Conservation (phyloP, 2,329 filamentous ascomycete species). For the Cladophialophora exuberans region DNA sequence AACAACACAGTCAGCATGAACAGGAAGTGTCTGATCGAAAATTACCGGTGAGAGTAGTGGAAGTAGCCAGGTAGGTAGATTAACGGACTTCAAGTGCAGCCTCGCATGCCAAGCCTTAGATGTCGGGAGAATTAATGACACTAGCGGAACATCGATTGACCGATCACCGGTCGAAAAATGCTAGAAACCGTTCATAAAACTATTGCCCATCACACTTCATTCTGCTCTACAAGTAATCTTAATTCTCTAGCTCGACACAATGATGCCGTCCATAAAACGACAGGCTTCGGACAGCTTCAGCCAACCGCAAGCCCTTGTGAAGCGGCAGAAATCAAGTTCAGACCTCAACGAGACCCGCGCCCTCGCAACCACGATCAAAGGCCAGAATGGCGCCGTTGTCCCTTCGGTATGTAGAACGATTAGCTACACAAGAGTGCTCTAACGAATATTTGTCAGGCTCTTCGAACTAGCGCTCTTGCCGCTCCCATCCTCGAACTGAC, state of each 20-base stretch:
- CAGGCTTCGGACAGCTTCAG: slow-evolving; percentile 83
- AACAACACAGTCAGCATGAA: background rate
- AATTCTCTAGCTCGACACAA: slow-evolving; percentile 26
- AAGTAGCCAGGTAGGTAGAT: no score
- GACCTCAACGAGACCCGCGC: slow-evolving; percentile 59
- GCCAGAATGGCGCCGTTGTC: slow-evolving; percentile 64
- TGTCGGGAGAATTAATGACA: no score
- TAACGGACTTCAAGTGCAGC: no score
- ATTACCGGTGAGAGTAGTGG: no score
- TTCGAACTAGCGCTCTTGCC: slow-evolving; percentile 79
- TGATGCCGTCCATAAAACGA: slow-evolving; percentile 89
- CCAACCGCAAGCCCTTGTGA: slow-evolving; percentile 79
- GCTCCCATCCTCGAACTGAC: slow-evolving; percentile 93
- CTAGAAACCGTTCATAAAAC: slow-evolving; percentile 23
- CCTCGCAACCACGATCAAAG: slow-evolving; percentile 56
- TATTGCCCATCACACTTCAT: slow-evolving; percentile 6
- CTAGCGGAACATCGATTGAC: slow-evolving; percentile 6
- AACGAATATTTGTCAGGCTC: slow-evolving; percentile 57
- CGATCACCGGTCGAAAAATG: slow-evolving; percentile 17
- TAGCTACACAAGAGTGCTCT: background rate
- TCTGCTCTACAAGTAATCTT: background rate
- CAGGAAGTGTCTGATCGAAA: background rate
- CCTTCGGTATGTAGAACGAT: slow-evolving; percentile 61
- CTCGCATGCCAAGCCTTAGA: slow-evolving; percentile 6
- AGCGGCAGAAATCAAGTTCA: slow-evolving; percentile 77